Conservation (phyloP, 2,329 filamentous ascomycete genomes). For the Cadophora gregata region DNA sequence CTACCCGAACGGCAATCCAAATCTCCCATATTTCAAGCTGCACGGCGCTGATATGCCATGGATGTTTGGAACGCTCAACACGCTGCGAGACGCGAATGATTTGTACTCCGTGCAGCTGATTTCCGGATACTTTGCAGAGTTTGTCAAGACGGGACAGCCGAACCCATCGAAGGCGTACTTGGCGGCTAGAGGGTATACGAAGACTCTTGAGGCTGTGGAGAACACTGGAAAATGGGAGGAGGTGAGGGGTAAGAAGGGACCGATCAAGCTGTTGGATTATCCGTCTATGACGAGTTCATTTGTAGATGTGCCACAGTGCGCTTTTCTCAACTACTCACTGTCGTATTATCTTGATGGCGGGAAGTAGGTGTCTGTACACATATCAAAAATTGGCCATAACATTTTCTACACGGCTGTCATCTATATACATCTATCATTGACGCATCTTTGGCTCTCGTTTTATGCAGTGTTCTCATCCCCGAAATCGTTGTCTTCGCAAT, state of each 20-base stretch:
- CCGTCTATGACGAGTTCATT: conserved; percentile 49
- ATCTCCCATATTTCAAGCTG: conserved; percentile 58
- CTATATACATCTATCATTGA: conserved; percentile 17
- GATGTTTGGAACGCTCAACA: conserved; percentile 52
- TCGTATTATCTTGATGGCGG: conserved; percentile 48
- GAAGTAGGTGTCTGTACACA: conserved; percentile 7
- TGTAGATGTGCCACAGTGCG: conserved; percentile 55
- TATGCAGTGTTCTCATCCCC: conserved; percentile 1
- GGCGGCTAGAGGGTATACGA: conserved; percentile 51
- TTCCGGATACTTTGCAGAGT: conserved; percentile 54
- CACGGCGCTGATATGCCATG: conserved; percentile 56
- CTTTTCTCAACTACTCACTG: conserved; percentile 51
- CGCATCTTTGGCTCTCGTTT: background rate
- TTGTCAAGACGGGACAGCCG: conserved; percentile 53
- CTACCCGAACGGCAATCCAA: conserved; percentile 54
- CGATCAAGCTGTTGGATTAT: conserved; percentile 53
- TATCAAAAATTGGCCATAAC: background rate
- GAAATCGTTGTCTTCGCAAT: conserved; percentile 6
- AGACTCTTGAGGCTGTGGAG: conserved; percentile 48
- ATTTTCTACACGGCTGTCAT: too few relatives aligned
- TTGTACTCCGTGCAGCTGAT: conserved; percentile 53
- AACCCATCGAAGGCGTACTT: conserved; percentile 53
- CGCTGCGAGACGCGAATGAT: conserved; percentile 52
- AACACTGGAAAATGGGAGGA: conserved; percentile 49
- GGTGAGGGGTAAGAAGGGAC: conserved; percentile 48